Evolutionary conservation across 2,329 filamentous ascomycete genomes (phyloP), one percentile per base, ranked within the genome.

Genomic region (Penicillium sp.): DNA sequence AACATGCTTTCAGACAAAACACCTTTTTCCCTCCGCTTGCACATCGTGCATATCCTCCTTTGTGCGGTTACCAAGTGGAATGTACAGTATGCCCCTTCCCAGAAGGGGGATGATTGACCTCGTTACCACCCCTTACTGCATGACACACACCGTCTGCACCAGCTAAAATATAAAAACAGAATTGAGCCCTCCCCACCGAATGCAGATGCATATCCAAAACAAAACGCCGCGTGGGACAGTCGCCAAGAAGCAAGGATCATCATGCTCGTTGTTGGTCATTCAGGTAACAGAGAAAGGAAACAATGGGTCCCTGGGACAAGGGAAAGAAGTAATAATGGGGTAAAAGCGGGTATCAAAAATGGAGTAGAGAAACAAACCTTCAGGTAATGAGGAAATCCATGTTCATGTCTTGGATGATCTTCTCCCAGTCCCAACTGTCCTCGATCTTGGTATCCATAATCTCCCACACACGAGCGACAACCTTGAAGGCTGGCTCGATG

Each of bases 341-440:
- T 46, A 56, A 29, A 49, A 51, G 27, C 42, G 60, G 60, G 63
- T 60, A 64, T 64, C 49, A 58, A 57, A 65, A 41, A 45, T 51
- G 52, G 49, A 47, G 27, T 41, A 53, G 35, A 43, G 15, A 54
- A 54, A 33, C 54, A 53, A 51, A 40, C 22, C 29, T 33, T 77
- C 69, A 86, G 58, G 83, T 85, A 58, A 84, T 80, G 61, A 86
- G 72, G 61, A 86, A 85, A 63, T 86, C 83, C 78, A 82, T 84
- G 20, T 81, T 79, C 72, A 83, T 81, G 48, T 78, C 75, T 46
- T 78, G 73, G 58, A 86, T 84, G 55, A 85, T 82, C 56, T 74
- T 81, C 69, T 86, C 84, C 83, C 83, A 86, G 67, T 86, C 83
- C 84, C 84, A 86, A 52, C 79, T 81, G 53, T 84, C 79, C 55